These are phyloP conservation scores for Wickerhamiella sergipiensis DNA, from an alignment of 805 yeast species.

Conservation along the genomic window DNA sequence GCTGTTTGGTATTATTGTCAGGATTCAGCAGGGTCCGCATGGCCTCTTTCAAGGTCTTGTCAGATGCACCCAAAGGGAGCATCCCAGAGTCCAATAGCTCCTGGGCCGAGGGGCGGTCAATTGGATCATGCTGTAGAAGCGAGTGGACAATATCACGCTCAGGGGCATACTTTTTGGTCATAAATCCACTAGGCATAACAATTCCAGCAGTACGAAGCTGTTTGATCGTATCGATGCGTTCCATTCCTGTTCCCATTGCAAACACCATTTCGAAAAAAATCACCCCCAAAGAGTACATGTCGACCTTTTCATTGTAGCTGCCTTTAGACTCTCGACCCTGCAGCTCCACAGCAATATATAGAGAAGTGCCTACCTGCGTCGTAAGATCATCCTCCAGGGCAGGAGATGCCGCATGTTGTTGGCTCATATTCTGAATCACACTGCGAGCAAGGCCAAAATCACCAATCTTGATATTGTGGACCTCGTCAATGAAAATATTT, in stretches of 20 bases:
- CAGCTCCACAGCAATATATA: conserved; percentile 86
- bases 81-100: conserved; percentile 65
- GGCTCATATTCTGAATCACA: conserved; percentile 16
- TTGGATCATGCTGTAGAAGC: conserved; percentile 69
- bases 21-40: conserved; percentile 75
- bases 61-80: conserved; percentile 81
- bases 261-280: conserved; percentile 93
- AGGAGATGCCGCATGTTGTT: conserved; percentile 3
- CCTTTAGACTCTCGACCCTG: conserved; percentile 34
- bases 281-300: conserved; percentile 87
- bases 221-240: conserved; percentile 62
- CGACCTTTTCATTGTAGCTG: conserved; percentile 84
- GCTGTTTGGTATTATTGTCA: conserved; percentile 87
- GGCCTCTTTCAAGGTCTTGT: conserved; percentile 79
- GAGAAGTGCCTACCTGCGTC: conserved; percentile 84
- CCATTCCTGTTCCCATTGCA: conserved; percentile 83
- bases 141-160: conserved; percentile 57
- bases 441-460: conserved; percentile 94
- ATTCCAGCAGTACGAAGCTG: conserved; percentile 45
- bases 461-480: conserved; percentile 82
- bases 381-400: conserved; percentile 55
- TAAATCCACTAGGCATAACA: conserved; percentile 60
- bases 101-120: conserved; percentile 64
- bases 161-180: conserved; percentile 32
- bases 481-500: conserved; percentile 86